phyloP scores from a whole-genome alignment of 2,329 filamentous ascomycete genomes.

The Apiospora pterosperma region DNA sequence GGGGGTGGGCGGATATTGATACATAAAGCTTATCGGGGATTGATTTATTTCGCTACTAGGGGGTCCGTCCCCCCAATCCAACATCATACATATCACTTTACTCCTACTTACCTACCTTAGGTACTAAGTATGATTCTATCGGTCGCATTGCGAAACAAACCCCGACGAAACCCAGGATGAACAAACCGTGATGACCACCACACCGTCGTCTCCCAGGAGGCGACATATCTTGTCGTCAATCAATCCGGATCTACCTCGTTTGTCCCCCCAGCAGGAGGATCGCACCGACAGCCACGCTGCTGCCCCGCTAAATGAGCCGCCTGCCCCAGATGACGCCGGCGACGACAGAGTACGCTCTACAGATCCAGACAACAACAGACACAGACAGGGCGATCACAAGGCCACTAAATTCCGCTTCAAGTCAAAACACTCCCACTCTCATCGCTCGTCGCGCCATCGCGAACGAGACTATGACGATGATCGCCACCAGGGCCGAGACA shows the following conservation, averaged over 20 bases:
- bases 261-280: slow-evolving; percentile 14
- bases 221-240: slow-evolving; percentile 31
- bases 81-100: slow-evolving; percentile 2
- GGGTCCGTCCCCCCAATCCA: slow-evolving; percentile 5
- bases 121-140: background rate
- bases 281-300: slow-evolving; percentile 2
- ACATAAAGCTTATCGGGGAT: slow-evolving; percentile 10
- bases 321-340: background rate
- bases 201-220: slow-evolving; percentile 27
- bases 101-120: no score
- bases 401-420: slow-evolving; percentile 41
- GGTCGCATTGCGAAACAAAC: background rate
- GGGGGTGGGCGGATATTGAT: background rate
- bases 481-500: background rate
- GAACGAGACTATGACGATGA: slow-evolving; percentile 10
- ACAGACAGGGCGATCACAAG: slow-evolving; percentile 12
- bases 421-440: slow-evolving; percentile 27
- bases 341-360: slow-evolving; percentile 6
- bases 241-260: slow-evolving; percentile 21
- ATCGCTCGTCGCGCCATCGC: slow-evolving; percentile 20
- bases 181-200: slow-evolving; percentile 22
- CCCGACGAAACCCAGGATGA: background rate
- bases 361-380: background rate
- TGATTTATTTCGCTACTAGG: background rate
- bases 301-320: background rate